Conservation (phyloP, 495 filamentous ascomycete species). For the Astrothelium macrocarpum region DNA sequence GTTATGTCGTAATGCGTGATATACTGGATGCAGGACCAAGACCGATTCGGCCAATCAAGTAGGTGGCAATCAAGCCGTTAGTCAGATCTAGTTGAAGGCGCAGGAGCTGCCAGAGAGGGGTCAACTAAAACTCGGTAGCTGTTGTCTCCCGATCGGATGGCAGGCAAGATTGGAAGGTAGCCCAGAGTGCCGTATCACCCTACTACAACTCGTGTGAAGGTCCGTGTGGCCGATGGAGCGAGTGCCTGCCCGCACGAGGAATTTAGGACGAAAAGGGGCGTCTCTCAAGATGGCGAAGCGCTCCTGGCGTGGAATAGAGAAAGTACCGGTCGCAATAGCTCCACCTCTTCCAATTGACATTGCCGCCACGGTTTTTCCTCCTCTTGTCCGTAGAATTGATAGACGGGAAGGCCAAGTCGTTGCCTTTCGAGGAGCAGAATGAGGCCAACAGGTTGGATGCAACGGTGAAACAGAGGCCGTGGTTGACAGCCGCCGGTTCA, state of each 20-base stretch:
- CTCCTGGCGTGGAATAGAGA: neutral
- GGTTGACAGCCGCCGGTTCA: neutral
- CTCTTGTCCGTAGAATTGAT: neutral
- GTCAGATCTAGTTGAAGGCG: neutral
- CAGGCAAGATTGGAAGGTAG: neutral
- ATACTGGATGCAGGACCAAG: neutral
- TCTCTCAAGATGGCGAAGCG: neutral
- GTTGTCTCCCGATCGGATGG: neutral
- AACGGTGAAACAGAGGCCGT: neutral
- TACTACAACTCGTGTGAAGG: neutral
- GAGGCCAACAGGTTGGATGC: neutral
- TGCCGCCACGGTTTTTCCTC: neutral
- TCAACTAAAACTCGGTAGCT: neutral
- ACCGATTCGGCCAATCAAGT: neutral
- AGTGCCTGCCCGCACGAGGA: neutral
- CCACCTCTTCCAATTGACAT: conserved; percentile 6
- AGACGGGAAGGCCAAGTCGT: too few species aligned
- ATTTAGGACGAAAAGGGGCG: neutral
- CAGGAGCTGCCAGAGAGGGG: neutral
- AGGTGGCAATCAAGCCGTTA: neutral
- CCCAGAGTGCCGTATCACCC: neutral
- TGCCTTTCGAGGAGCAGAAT: neutral
- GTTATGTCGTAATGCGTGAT: neutral
- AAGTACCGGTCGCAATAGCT: neutral
- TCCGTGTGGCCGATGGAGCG: neutral